phyloP scores from a whole-genome alignment of 2,329 filamentous ascomycete species.

The Colletotrichum godetiae region DNA sequence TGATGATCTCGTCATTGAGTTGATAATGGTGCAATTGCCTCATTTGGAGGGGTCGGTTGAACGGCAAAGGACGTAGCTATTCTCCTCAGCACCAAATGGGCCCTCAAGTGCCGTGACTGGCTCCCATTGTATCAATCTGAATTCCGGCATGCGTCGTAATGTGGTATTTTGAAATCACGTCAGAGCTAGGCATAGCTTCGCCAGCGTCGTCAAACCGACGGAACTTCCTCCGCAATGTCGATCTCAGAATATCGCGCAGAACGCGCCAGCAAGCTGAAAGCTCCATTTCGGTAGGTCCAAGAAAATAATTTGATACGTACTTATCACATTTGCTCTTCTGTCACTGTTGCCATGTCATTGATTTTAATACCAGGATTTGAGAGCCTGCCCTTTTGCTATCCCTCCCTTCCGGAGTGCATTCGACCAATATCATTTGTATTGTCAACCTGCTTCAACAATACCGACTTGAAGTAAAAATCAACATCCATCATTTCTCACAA shows the following conservation, averaged over 20 bases:
- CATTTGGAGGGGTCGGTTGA: not conserved
- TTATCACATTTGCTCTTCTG: not conserved
- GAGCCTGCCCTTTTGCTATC: not conserved
- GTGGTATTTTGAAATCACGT: conserved; percentile 22
- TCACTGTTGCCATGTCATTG: not conserved
- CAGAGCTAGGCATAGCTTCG: not conserved
- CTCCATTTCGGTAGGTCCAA: not conserved
- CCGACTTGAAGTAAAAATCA: not conserved
- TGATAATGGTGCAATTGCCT: conserved; percentile 20
- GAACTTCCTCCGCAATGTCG: not conserved
- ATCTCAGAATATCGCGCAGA: not conserved
- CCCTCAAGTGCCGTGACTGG: not conserved
- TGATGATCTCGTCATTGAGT: conserved; percentile 11
- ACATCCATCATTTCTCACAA: not conserved
- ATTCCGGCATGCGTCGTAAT: not conserved
- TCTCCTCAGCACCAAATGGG: not conserved
- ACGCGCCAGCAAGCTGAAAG: not conserved
- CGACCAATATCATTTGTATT: not conserved
- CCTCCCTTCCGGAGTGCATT: not conserved
- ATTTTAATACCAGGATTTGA: not conserved
- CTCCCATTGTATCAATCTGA: not conserved
- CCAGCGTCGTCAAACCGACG: not conserved
- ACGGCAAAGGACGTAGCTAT: not conserved
- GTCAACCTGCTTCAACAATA: not conserved
- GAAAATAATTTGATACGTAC: not conserved